Conservation (phyloP, 2,329 filamentous ascomycete genomes). For the Neonectria ditissima region DNA sequence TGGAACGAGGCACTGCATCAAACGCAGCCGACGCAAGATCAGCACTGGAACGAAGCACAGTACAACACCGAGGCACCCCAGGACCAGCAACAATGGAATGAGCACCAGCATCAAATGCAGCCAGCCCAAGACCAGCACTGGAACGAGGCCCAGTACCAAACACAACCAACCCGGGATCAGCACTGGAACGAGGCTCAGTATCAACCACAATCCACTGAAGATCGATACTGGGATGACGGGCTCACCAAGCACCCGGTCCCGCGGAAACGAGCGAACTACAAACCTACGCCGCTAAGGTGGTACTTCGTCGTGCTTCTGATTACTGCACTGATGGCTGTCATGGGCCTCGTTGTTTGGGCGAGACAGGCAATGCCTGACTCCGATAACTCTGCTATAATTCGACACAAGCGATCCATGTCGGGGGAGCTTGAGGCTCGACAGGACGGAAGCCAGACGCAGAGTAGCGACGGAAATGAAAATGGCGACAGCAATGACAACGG, state of each 20-base stretch:
- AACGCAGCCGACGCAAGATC: not conserved
- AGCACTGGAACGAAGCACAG: not conserved
- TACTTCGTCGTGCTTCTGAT: constrained; percentile 39
- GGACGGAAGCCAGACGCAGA: not conserved
- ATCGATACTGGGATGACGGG: constrained; percentile 36
- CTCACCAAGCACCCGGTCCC: constrained; percentile 27
- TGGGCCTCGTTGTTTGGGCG: constrained; percentile 43
- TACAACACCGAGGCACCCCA: too few species aligned
- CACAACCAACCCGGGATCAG: not conserved
- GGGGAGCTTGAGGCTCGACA: constrained; percentile 12
- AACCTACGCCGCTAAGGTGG: constrained; percentile 43
- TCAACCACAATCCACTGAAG: constrained; percentile 36
- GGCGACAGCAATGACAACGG: not conserved
- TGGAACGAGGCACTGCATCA: not conserved
- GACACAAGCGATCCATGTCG: constrained; percentile 24
- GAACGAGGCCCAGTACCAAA: not conserved
- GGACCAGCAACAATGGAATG: not conserved
- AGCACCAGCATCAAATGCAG: not conserved
- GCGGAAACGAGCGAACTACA: constrained; percentile 38
- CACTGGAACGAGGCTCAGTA: constrained; percentile 1
- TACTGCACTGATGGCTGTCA: constrained; percentile 30
- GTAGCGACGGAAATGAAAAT: not conserved
- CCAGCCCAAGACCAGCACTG: not conserved
- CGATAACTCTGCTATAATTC: constrained; percentile 37
- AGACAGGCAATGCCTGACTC: constrained; percentile 41